Conservation (phyloP, 148 eudicot species). For the Persicaria tinctoria region DNA sequence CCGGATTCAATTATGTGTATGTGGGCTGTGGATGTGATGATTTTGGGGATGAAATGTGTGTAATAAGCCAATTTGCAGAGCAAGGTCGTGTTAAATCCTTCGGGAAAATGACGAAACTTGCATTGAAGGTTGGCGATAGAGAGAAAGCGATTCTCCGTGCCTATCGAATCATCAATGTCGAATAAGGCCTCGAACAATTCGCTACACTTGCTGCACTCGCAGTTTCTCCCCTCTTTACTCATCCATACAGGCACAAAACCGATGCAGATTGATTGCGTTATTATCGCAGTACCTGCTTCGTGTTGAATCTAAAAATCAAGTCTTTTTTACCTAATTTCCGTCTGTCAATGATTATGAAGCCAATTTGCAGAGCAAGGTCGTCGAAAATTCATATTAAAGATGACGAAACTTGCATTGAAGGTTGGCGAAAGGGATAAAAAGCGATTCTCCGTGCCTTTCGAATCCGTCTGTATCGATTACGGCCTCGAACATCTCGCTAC, state of each 20-base stretch:
- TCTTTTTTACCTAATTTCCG: too few species aligned
- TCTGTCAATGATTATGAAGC: background rate
- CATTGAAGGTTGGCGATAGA: constrained; percentile 10
- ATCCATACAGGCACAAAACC: too few species aligned
- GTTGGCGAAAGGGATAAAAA: background rate
- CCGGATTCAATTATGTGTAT: too few species aligned
- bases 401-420: constrained; percentile 9
- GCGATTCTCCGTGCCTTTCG: constrained; percentile 10
- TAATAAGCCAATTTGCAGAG: constrained; percentile 12
- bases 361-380: constrained; percentile 10
- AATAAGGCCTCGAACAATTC: constrained; percentile 7
- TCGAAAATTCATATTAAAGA: background rate
- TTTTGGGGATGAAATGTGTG: background rate
- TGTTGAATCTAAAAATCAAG: too few species aligned
- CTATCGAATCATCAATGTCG: constrained; percentile 3
- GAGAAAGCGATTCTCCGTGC: constrained; percentile 11
- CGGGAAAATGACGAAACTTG: constrained; percentile 4
- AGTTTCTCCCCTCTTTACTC: background rate
- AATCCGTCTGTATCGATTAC: background rate
- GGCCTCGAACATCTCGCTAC: constrained; percentile 10
- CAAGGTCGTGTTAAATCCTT: constrained; percentile 4
- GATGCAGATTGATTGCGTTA: too few species aligned
- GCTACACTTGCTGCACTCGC: background rate
- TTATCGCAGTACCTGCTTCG: too few species aligned
- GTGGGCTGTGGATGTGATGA: background rate